These are phyloP conservation scores for Ensete glaucum DNA, from an alignment of 176 grass and related monocot genomes.

Conservation along the genomic window DNA sequence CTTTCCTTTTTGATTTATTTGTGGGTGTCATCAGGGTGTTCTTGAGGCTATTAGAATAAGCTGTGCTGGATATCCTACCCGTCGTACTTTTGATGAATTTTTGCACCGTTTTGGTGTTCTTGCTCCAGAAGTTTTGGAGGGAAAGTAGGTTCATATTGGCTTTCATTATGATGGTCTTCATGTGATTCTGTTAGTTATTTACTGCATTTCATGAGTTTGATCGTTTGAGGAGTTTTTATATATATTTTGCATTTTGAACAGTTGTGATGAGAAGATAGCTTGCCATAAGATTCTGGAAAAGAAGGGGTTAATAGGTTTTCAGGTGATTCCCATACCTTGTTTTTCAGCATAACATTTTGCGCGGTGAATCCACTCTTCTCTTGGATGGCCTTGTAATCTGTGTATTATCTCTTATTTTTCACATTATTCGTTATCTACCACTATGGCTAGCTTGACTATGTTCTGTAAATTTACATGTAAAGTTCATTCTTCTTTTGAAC, in stretches of 20 bases:
- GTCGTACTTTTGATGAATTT: constrained; percentile 95
- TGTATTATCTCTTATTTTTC: neutral
- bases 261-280: constrained; percentile 84
- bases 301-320: constrained; percentile 76
- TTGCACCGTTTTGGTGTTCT: constrained; percentile 93
- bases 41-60: constrained; percentile 99
- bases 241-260: constrained; percentile 31
- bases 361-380: neutral
- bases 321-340: constrained; percentile 37
- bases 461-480: neutral
- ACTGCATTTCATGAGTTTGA: neutral
- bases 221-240: neutral
- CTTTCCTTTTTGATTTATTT: constrained; percentile 6
- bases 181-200: constrained; percentile 1
- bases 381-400: neutral
- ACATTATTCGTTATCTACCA: neutral
- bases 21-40: constrained; percentile 61
- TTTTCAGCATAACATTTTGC: neutral
- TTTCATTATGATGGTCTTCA: neutral
- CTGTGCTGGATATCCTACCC: constrained; percentile 95
- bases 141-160: constrained; percentile 51
- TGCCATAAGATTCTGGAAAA: constrained; percentile 92
- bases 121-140: constrained; percentile 75
- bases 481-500: neutral
- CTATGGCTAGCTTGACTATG: neutral